Percentiles rank a stretch among this genome's conserved stretches.
Conservation (phyloP, 352 stramenopile genomes). For the Phytopythium montanum region DNA sequence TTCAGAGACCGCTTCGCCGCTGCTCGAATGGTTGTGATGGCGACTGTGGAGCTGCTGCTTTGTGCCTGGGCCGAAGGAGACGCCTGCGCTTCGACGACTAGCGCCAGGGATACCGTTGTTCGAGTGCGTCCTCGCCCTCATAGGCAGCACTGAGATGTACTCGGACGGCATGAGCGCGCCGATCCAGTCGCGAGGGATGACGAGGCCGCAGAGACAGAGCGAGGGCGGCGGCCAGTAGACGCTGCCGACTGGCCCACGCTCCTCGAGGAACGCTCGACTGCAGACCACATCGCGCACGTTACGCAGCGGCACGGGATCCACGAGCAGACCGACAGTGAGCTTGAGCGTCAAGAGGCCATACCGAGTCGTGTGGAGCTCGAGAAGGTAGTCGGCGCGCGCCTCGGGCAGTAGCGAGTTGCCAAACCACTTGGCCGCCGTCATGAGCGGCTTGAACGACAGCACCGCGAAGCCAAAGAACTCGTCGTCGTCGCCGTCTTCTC, state of each 20-base stretch:
- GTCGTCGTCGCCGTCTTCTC: slow-evolving; percentile 13
- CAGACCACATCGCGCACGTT: slow-evolving; percentile 55
- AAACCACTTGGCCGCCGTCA: slow-evolving; percentile 56
- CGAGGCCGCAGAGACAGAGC: slow-evolving; percentile 39
- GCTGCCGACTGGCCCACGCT: slow-evolving; percentile 26
- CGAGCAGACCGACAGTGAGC: slow-evolving; percentile 61
- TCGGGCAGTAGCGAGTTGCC: slow-evolving; percentile 47
- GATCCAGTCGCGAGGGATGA: slow-evolving; percentile 60
- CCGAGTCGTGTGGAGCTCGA: slow-evolving; percentile 57
- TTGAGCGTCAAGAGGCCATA: slow-evolving; percentile 72
- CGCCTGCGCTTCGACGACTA: not conserved
- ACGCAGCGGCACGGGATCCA: slow-evolving; percentile 48
- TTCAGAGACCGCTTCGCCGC: not conserved
- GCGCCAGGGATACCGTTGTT: not conserved
- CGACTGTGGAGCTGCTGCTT: not conserved
- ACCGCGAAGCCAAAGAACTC: slow-evolving; percentile 53
- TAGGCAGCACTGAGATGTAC: slow-evolving; percentile 59
- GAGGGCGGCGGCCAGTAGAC: slow-evolving; percentile 63
- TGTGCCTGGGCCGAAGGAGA: not conserved
- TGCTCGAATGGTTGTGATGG: not conserved
- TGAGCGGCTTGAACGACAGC: slow-evolving; percentile 48
- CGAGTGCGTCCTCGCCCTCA: slow-evolving; percentile 14
- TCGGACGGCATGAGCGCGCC: slow-evolving; percentile 64
- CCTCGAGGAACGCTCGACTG: slow-evolving; percentile 43
- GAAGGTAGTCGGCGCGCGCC: slow-evolving; percentile 52